Percentiles rank a stretch among this genome's conserved stretches.
These are phyloP conservation scores for Hymenoscyphus fructigenus DNA, from an alignment of 2,329 filamentous ascomycete species.

Conservation along the genomic window DNA sequence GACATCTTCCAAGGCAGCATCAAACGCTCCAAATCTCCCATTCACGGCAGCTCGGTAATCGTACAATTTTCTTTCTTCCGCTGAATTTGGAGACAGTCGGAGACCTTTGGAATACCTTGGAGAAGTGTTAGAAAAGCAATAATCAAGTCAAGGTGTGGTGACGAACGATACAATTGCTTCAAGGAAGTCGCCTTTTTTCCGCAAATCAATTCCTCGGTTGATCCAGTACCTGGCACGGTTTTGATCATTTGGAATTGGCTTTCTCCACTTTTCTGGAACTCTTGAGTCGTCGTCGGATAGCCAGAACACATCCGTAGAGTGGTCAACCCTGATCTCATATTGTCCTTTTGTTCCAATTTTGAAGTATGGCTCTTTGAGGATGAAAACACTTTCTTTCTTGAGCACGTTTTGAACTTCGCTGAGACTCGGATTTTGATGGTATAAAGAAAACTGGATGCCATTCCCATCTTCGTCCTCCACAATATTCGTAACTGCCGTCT, in stretches of 20 bases:
- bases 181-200: not conserved
- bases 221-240: not conserved
- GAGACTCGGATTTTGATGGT: not conserved
- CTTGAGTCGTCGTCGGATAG: not conserved
- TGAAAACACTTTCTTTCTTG: slow-evolving; percentile 36
- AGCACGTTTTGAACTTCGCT: slow-evolving; percentile 36
- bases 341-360: slow-evolving; percentile 41
- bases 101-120: slow-evolving; percentile 20
- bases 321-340: slow-evolving; percentile 51
- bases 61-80: slow-evolving; percentile 27
- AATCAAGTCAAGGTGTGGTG: not conserved
- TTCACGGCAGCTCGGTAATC: slow-evolving; percentile 40
- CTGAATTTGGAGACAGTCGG: slow-evolving; percentile 33
- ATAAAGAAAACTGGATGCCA: not conserved
- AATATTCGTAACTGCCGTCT: not conserved
- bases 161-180: not conserved
- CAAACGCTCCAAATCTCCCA: slow-evolving; percentile 37
- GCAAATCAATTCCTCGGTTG: not conserved
- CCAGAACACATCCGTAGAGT: slow-evolving; percentile 29
- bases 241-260: not conserved
- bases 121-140: not conserved
- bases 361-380: slow-evolving; percentile 57
- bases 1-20: slow-evolving; percentile 30
- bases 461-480: not conserved
- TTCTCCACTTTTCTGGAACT: not conserved